Evolutionary conservation across 2,329 filamentous ascomycete genomes (phyloP).

Genomic region (Aureobasidium musti): DNA sequence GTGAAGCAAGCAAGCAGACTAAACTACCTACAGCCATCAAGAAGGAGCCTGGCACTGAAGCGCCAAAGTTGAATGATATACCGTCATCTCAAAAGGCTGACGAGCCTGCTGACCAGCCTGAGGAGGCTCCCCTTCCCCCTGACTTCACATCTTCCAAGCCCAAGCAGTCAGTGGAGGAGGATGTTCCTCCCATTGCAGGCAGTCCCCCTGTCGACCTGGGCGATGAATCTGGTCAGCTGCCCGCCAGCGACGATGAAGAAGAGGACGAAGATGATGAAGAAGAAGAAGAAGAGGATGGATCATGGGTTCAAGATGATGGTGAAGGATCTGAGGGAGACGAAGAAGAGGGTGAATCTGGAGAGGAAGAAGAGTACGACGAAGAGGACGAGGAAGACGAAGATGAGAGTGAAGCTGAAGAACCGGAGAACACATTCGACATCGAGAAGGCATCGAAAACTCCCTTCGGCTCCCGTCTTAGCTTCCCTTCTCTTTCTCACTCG

Average conservation of each 20-base stretch:
- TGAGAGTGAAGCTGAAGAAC: constrained; percentile 21
- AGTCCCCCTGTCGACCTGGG: constrained; percentile 51
- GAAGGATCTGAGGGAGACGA: constrained; percentile 48
- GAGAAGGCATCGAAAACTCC: constrained; percentile 4
- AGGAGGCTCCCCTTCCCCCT: constrained; percentile 42
- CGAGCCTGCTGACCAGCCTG: constrained; percentile 33
- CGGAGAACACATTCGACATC: constrained; percentile 1
- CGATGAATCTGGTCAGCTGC: constrained; percentile 35
- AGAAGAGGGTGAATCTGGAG: constrained; percentile 41
- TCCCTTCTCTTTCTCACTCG: constrained; percentile 27
- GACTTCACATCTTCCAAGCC: constrained; percentile 42
- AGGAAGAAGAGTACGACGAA: constrained; percentile 41
- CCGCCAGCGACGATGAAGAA: constrained; percentile 37
- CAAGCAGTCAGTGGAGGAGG: constrained; percentile 33
- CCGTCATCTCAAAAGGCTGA: constrained; percentile 34
- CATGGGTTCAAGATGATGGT: constrained; percentile 32
- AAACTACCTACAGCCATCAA: constrained; percentile 43
- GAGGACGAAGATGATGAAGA: constrained; percentile 37
- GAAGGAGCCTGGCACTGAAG: constrained; percentile 42
- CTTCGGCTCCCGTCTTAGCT: constrained; percentile 30
- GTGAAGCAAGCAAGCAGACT: constrained; percentile 43
- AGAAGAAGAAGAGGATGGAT: constrained; percentile 42
- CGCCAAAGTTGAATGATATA: constrained; percentile 41
- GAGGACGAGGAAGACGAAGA: constrained; percentile 38
- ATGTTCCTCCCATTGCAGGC: constrained; percentile 49